Conservation (phyloP, 768 basidiomycete species). For the Neoboletus brunneissimus region DNA sequence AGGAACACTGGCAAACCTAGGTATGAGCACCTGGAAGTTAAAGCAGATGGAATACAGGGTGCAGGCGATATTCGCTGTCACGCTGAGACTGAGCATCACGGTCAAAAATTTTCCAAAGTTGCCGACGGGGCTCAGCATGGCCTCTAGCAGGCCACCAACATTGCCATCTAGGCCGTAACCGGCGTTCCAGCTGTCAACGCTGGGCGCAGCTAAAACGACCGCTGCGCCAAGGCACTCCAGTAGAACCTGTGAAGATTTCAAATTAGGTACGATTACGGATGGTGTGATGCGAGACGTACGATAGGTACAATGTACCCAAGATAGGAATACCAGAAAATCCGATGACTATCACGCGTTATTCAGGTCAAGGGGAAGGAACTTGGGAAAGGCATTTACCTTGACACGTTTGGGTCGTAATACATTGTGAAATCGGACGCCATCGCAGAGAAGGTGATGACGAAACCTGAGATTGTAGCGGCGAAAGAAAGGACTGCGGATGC, state of each 20-base stretch:
- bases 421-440: slow-evolving; percentile 73
- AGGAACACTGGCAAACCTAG: slow-evolving; percentile 55
- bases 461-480: slow-evolving; percentile 69
- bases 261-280: background rate
- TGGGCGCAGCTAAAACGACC: slow-evolving; percentile 54
- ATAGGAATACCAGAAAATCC: slow-evolving; percentile 64
- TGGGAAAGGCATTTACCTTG: slow-evolving; percentile 43
- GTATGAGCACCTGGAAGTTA: slow-evolving; percentile 67
- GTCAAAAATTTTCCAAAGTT: slow-evolving; percentile 71
- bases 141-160: slow-evolving; percentile 62
- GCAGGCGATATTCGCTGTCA: slow-evolving; percentile 77
- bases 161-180: slow-evolving; percentile 54
- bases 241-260: slow-evolving; percentile 25
- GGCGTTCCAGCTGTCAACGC: slow-evolving; percentile 51
- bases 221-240: slow-evolving; percentile 66
- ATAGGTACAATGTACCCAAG: slow-evolving; percentile 59
- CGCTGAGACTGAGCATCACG: slow-evolving; percentile 70
- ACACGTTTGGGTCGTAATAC: slow-evolving; percentile 58
- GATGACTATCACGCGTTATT: slow-evolving; percentile 39
- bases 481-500: slow-evolving; percentile 58
- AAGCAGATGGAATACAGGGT: slow-evolving; percentile 81
- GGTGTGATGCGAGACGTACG: slow-evolving; percentile 39
- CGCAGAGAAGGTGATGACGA: slow-evolving; percentile 59
- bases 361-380: slow-evolving; percentile 3
- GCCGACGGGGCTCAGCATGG: slow-evolving; percentile 58